A percentile compares a stretch with the other conserved stretches of the same genome.
Evolutionary conservation across 495 filamentous ascomycete species (phyloP).

Genomic region (Xylaria intraflava): DNA sequence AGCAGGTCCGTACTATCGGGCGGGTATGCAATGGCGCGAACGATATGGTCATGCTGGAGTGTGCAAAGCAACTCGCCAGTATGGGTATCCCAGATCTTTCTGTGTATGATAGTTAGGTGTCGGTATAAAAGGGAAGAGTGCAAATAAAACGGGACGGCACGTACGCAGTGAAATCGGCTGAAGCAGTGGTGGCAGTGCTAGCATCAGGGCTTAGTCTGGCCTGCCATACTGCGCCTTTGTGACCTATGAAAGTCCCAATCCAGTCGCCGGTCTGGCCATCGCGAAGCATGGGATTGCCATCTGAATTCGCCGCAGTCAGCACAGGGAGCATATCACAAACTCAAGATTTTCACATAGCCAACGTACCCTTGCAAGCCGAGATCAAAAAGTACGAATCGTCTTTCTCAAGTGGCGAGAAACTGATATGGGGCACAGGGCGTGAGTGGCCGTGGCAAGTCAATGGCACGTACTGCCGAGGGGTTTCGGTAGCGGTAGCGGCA

Average conservation of each 20-base stretch:
- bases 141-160: conserved; percentile 20
- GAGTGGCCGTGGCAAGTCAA: conserved; percentile 97
- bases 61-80: conserved; percentile 86
- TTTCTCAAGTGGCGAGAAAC: conserved; percentile 77
- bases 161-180: conserved; percentile 93
- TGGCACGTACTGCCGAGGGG: conserved; percentile 60
- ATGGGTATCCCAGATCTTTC: conserved; percentile 94
- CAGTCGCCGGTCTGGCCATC: conserved; percentile 96
- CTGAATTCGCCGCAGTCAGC: conserved; percentile 35
- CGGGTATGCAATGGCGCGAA: conserved; percentile 86
- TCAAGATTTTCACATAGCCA: conserved; percentile 8
- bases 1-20: conserved; percentile 67
- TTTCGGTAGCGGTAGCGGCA: conserved; percentile 26
- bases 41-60: conserved; percentile 87
- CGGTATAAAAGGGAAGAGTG: background rate
- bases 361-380: conserved; percentile 91
- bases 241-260: conserved; percentile 97
- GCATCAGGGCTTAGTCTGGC: conserved; percentile 84
- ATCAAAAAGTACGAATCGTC: conserved; percentile 89
- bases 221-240: conserved; percentile 98
- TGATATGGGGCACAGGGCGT: conserved; percentile 88
- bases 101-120: conserved; percentile 26
- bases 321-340: background rate
- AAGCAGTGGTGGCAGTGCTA: conserved; percentile 80
- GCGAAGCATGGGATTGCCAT: conserved; percentile 96